These are phyloP conservation scores for Schizosaccharomyces pombe DNA, from an alignment of 805 yeast species.

Conservation along the genomic window DNA sequence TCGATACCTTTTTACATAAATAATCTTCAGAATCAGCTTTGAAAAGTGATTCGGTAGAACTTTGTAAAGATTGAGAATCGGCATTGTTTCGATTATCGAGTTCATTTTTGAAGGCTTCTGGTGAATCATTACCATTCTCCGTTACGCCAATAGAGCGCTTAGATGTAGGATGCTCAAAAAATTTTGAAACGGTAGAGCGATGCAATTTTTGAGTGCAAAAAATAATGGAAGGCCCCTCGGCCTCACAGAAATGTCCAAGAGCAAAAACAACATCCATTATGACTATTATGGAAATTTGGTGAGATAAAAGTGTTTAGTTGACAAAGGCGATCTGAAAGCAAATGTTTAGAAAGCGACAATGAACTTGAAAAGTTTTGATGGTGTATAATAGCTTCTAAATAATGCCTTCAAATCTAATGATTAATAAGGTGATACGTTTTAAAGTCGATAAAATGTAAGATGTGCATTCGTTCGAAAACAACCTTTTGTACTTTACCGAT, in stretches of 20 bases:
- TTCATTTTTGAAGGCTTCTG: neutral
- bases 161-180: neutral
- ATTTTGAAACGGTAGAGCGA: neutral
- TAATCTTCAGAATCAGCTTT: neutral
- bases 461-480: too few relatives aligned
- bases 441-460: too few relatives aligned
- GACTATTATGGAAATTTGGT: too few relatives aligned
- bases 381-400: too few relatives aligned
- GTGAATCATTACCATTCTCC: neutral
- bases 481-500: too few relatives aligned
- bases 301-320: too few relatives aligned
- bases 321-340: too few relatives aligned
- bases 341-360: too few relatives aligned
- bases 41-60: neutral
- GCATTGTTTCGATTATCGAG: too few relatives aligned
- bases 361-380: too few relatives aligned
- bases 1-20: neutral
- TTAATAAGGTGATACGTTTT: too few relatives aligned
- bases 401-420: too few relatives aligned
- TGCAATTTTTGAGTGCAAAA: conserved; percentile 13
- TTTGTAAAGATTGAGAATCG: neutral
- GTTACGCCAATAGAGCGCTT: neutral
- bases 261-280: neutral
- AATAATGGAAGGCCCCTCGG: conserved; percentile 15
- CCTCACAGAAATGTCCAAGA: conserved; percentile 15